Evolutionary conservation across 306 rosid genomes (phyloP), one percentile per base, ranked within the genome.

Genomic region (Prunus dulcis): DNA sequence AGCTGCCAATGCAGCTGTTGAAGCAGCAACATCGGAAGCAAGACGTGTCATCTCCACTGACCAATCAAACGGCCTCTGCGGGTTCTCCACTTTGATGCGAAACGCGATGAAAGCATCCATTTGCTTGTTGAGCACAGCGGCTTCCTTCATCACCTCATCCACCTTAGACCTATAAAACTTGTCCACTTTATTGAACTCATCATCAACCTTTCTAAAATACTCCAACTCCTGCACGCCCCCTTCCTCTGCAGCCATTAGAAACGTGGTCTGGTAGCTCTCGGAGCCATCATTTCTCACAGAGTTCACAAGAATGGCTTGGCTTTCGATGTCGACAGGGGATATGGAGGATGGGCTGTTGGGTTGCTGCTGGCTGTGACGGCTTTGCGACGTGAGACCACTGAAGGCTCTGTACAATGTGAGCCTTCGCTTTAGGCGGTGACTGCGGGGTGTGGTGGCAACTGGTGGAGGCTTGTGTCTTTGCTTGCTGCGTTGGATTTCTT

Each of bases 101-200:
- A 91, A 86, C 66, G 91, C 97, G 32, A 91, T 88, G 18, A 91
- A 77, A 65, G 92, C 92, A 22, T 89, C 89, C 94, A 91, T 87
- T 67, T 91, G 97, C 73, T 85, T 83, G 72, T 88, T 88, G 30
- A 91, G 79, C 61, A 78, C 61, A n/a, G 19, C 74, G 0, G 97
- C 97, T 71, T 91, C 94, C 63, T 85, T 80, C 85, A 83, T 77
- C 30, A 89, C 88, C 55, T 91, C 94, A 19, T 86, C 89, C 13
- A 86, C 88, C 56, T 89, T 88, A 0, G 80, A 19, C 82, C 20
- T 46, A 19, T 84, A 91, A 27, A 91, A 91, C 78, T 43, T 83
- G 67, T 80, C 79, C 72, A 87, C 97, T 58, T 91, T 87, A 81
- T 91, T 88, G 52, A 91, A 85, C 80, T 89, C 91, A 22, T 85